A percentile compares a stretch with the other conserved stretches of the same genome.
phyloP scores from a whole-genome alignment of 164 flowering plant species.

The Macadamia tetraphylla region DNA sequence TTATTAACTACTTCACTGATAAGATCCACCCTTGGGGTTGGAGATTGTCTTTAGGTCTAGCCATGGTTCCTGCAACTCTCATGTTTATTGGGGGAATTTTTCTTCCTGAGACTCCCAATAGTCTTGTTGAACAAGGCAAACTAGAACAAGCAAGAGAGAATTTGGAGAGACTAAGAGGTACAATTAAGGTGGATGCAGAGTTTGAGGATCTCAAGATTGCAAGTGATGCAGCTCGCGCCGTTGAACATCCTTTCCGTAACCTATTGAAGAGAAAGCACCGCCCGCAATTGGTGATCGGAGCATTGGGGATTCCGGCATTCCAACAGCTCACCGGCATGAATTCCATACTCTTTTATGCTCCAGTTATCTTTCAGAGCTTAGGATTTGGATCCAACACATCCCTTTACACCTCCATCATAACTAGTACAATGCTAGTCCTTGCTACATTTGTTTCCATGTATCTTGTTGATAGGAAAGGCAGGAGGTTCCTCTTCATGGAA shows the following conservation, averaged over 20 bases:
- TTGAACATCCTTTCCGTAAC: conserved; percentile 72
- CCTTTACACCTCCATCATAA: conserved; percentile 50
- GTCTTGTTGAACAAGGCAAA: conserved; percentile 75
- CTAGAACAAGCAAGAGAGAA: conserved; percentile 50
- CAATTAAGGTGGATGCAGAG: conserved; percentile 72
- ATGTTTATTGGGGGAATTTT: conserved; percentile 80
- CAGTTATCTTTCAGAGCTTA: conserved; percentile 73
- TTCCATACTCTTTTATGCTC: conserved; percentile 88
- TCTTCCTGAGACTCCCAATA: conserved; percentile 92
- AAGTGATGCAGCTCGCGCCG: conserved; percentile 55
- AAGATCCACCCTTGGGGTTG: conserved; percentile 90
- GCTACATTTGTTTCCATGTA: conserved; percentile 75
- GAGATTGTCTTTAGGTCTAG: conserved; percentile 79
- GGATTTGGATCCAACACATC: conserved; percentile 61
- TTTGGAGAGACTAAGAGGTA: conserved; percentile 71
- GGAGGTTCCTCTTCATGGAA: conserved; percentile 72
- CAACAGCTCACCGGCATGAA: conserved; percentile 90
- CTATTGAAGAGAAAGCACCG: conserved; percentile 57
- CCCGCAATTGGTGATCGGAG: conserved; percentile 74
- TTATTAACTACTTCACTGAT: conserved; percentile 63
- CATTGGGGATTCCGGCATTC: conserved; percentile 78
- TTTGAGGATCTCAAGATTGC: conserved; percentile 73
- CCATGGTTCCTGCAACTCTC: conserved; percentile 54
- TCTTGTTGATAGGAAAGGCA: conserved; percentile 68
- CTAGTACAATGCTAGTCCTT: conserved; percentile 52